Base-by-base conservation (phyloP, 768 basidiomycete genomes). In the Lactarius deliciosus region DNA sequence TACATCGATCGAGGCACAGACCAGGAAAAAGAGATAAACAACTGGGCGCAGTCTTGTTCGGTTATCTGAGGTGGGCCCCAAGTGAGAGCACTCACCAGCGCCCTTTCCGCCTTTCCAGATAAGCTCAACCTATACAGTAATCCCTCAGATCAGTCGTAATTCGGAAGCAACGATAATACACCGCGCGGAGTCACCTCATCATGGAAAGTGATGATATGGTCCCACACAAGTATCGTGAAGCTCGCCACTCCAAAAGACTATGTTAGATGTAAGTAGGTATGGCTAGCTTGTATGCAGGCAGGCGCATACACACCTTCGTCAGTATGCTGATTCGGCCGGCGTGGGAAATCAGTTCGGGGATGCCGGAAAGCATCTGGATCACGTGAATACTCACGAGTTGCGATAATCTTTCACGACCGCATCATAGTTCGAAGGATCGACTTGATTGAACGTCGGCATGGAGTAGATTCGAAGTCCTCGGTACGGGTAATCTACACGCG, bases 171-270 rank as follows among this genome's bases (percentile, higher is more conserved):
- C 32, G 18, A 34, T 28, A 22, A 34, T 25, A 43, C 8, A 36
- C 10, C 16, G 20, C 10, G 5, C 18, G 25, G 41, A 28, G 15
- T 15, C 60, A 80, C 77, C 74, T 85, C 83, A 38, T 81, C 80
- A 2, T 72, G 69, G 50, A 86, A 81, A 0, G 85, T 84, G 64
- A 85, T 77, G 32, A 85, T 69, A 65, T 86, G 85, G 68, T 86
- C 85, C 81, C 83, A 86, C 16, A 86, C 65, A 15, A 87, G 76
- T 16, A 83, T 71, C 1, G 80, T 80, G 70, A 83, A 83, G 68
- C 82, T 81, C 13, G 79, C 79, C 41, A 86, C 74, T 15, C 82
- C 85, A 40, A 87, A 77, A 62, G 78, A 81, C 85, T 87, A 25
- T 36, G 8, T 11, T 30, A 34, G 5, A 34, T 4, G n/a, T 11